Conservation (phyloP, 169 alveolate genomes). For the Plasmodium falciparum region DNA sequence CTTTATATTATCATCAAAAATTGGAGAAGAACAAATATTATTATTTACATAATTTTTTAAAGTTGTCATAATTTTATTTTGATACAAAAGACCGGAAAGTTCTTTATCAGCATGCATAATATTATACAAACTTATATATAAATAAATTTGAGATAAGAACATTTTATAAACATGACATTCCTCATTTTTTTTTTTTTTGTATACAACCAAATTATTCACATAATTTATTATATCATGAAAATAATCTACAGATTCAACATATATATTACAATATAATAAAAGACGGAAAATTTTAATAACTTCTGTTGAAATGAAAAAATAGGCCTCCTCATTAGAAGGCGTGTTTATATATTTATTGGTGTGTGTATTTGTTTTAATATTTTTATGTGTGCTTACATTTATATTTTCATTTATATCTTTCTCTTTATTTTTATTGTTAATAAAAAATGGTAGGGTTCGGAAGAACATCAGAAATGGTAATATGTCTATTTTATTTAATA, state of each 20-base stretch:
- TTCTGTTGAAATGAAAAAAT: constrained; percentile 25
- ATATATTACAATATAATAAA: constrained; percentile 40
- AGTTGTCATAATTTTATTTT: constrained; percentile 36
- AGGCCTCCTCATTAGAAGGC: neutral
- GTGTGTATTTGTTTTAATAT: no score
- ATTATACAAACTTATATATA: constrained; percentile 45
- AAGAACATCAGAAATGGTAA: constrained; percentile 45
- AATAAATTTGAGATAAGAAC: constrained; percentile 50
- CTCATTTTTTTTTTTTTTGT: constrained; percentile 8
- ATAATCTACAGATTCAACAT: constrained; percentile 70
- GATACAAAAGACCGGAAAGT: constrained; percentile 57
- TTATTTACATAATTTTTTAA: constrained; percentile 15
- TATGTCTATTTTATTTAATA: constrained; percentile 44
- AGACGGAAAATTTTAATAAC: constrained; percentile 29
- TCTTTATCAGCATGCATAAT: constrained; percentile 4
- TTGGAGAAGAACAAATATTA: neutral
- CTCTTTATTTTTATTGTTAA: neutral
- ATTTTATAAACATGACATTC: constrained; percentile 10
- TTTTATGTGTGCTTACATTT: no score
- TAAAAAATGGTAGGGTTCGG: constrained; percentile 45
- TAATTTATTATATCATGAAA: constrained; percentile 54
- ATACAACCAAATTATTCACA: neutral
- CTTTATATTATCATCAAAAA: no score
- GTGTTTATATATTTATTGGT: no score
- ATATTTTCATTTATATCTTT: no score